Evolutionary conservation across 495 filamentous ascomycete species (phyloP).

Genomic region (Penicillium ucsense): DNA sequence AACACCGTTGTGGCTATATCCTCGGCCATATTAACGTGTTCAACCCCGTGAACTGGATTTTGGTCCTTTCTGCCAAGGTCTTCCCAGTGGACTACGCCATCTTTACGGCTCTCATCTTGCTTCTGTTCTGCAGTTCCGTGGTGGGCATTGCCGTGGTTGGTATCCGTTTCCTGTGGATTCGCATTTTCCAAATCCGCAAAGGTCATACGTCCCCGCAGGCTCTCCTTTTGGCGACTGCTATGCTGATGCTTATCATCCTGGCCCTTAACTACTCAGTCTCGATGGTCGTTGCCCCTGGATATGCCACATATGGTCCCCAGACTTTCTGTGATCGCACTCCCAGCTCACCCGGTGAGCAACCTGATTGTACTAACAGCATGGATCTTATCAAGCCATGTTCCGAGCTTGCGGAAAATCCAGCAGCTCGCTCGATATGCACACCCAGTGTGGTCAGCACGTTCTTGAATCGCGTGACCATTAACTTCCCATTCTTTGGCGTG

Average conservation of each 20-base stretch:
- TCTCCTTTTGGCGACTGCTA: constrained; percentile 79
- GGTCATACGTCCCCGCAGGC: constrained; percentile 88
- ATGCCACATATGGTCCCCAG: constrained; percentile 88
- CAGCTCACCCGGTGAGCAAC: constrained; percentile 45
- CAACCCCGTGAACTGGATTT: constrained; percentile 87
- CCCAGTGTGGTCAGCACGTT: constrained; percentile 85
- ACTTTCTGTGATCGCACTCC: constrained; percentile 73
- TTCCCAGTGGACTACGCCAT: constrained; percentile 92
- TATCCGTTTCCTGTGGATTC: constrained; percentile 92
- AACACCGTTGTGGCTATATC: constrained; percentile 83
- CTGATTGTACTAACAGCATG: constrained; percentile 67
- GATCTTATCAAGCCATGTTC: constrained; percentile 73
- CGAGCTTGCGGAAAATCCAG: constrained; percentile 51
- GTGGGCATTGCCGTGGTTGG: constrained; percentile 78
- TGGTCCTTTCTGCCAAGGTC: constrained; percentile 68
- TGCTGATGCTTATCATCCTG: constrained; percentile 79
- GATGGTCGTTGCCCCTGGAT: constrained; percentile 89
- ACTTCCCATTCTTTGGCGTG: constrained; percentile 93
- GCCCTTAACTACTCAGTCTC: constrained; percentile 85
- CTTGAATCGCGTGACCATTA: constrained; percentile 85
- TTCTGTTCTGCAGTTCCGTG: constrained; percentile 80
- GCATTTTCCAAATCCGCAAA: constrained; percentile 78
- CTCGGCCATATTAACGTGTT: constrained; percentile 86
- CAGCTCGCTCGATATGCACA: constrained; percentile 70
- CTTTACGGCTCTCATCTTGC: constrained; percentile 69